These are phyloP conservation scores for Haplosporangium sp. DNA, from an alignment of 371 early-diverging fungal genomes.

Conservation along the genomic window DNA sequence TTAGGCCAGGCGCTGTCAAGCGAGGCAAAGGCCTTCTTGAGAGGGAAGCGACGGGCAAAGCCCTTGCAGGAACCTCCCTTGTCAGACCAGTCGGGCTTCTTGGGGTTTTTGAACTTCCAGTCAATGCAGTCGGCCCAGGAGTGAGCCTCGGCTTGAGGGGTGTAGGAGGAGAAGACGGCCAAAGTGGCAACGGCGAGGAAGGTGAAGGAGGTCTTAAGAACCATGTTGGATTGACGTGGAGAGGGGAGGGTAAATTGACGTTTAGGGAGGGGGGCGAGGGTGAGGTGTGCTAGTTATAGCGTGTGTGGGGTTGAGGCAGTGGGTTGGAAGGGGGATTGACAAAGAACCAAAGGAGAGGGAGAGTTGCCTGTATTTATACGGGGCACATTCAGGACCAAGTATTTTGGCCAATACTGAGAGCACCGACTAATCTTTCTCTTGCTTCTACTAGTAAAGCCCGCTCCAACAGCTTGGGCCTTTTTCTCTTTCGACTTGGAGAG, in stretches of 20 bases:
- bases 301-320: neutral
- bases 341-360: neutral
- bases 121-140: conserved; percentile 32
- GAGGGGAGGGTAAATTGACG: neutral
- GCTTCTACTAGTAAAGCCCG: too few relatives aligned
- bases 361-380: too few relatives aligned
- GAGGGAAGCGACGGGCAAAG: conserved; percentile 27
- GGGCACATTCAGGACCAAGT: too few relatives aligned
- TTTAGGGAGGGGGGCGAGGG: neutral
- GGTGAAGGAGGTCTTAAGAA: conserved; percentile 11
- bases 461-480: too few relatives aligned
- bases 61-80: conserved; percentile 7
- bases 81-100: neutral
- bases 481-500: too few relatives aligned
- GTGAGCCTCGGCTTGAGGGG: conserved; percentile 24
- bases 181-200: conserved; percentile 15
- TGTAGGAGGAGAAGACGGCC: conserved; percentile 6
- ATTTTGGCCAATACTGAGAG: too few relatives aligned
- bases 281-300: neutral
- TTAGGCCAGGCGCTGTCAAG: conserved; percentile 7
- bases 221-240: conserved; percentile 10
- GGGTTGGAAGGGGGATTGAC: neutral
- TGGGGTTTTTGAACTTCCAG: conserved; percentile 16
- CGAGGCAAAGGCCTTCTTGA: conserved; percentile 5
- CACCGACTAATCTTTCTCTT: too few relatives aligned